Percentiles rank a stretch among this genome's conserved stretches.
Conservation (phyloP, 352 stramenopile genomes). For the Globisporangium canariense region DNA sequence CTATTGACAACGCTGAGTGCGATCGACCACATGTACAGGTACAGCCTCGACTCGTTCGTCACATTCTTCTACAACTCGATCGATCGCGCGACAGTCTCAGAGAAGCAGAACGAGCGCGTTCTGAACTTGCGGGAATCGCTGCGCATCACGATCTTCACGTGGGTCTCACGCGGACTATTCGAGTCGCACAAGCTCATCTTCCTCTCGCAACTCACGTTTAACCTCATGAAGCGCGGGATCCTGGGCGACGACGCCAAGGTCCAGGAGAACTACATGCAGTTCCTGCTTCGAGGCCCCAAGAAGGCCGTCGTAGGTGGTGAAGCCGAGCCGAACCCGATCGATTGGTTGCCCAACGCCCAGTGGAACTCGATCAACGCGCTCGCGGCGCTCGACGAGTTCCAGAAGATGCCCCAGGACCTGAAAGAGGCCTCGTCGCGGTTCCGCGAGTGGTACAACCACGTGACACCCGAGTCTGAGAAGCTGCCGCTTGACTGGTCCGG, state of each 20-base stretch:
- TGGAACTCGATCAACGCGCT: slow-evolving; percentile 92
- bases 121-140: slow-evolving; percentile 92
- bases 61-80: slow-evolving; percentile 98
- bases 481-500: slow-evolving; percentile 95
- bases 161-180: slow-evolving; percentile 95
- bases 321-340: slow-evolving; percentile 66
- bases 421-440: slow-evolving; percentile 95
- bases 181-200: slow-evolving; percentile 98
- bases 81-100: slow-evolving; percentile 72
- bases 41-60: slow-evolving; percentile 96
- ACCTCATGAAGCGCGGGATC: slow-evolving; percentile 96
- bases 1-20: slow-evolving; percentile 93
- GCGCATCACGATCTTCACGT: slow-evolving; percentile 96
- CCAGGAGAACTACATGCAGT: slow-evolving; percentile 96
- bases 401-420: slow-evolving; percentile 95
- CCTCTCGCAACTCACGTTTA: slow-evolving; percentile 95
- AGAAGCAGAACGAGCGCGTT: slow-evolving; percentile 90
- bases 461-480: slow-evolving; percentile 95
- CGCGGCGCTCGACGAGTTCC: slow-evolving; percentile 93
- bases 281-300: slow-evolving; percentile 90
- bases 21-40: slow-evolving; percentile 99
- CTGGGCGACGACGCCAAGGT: slow-evolving; percentile 92
- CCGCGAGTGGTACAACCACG: slow-evolving; percentile 98
- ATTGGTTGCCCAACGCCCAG: slow-evolving; percentile 91
- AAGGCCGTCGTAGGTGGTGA: slow-evolving; percentile 48